These are phyloP conservation scores for Triangularia setosa DNA, from an alignment of 2,329 filamentous ascomycete species.

Conservation along the genomic window DNA sequence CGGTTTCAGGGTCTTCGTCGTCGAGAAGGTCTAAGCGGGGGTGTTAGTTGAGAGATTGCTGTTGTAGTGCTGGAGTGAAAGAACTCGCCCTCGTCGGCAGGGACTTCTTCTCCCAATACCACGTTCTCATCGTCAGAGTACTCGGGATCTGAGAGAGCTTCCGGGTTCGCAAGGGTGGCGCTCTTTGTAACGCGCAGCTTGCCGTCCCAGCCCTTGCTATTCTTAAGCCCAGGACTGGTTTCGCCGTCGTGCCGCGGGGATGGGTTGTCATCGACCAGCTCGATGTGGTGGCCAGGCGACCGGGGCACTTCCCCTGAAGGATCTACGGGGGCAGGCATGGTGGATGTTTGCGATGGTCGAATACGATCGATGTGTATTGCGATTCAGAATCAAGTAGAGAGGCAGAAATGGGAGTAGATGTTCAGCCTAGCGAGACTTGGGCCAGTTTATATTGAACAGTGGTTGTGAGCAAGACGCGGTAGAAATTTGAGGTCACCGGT, in stretches of 20 bases:
- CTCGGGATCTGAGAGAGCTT: conserved; percentile 78
- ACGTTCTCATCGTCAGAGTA: conserved; percentile 71
- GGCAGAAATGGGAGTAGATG: neutral
- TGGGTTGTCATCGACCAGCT: conserved; percentile 43
- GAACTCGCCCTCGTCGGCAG: conserved; percentile 73
- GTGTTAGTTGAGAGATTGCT: neutral
- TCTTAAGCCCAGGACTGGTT: conserved; percentile 46
- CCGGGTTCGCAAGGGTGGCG: conserved; percentile 68
- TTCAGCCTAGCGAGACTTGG: neutral
- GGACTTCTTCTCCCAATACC: conserved; percentile 68
- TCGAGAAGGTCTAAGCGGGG: conserved; percentile 53
- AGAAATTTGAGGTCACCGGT: conserved; percentile 3
- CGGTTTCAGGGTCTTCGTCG: conserved; percentile 54
- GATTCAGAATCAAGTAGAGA: neutral
- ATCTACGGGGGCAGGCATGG: conserved; percentile 42
- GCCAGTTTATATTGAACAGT: neutral
- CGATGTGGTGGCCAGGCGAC: conserved; percentile 43
- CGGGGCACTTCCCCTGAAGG: conserved; percentile 28
- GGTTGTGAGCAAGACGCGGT: neutral
- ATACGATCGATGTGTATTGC: neutral
- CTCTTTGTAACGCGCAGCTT: conserved; percentile 73
- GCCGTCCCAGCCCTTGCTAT: conserved; percentile 76
- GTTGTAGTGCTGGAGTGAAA: neutral
- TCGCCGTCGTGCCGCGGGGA: conserved; percentile 40
- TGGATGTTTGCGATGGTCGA: conserved; percentile 12